Conservation (phyloP, 495 filamentous ascomycete genomes). For the Hypoxylon perforatum region DNA sequence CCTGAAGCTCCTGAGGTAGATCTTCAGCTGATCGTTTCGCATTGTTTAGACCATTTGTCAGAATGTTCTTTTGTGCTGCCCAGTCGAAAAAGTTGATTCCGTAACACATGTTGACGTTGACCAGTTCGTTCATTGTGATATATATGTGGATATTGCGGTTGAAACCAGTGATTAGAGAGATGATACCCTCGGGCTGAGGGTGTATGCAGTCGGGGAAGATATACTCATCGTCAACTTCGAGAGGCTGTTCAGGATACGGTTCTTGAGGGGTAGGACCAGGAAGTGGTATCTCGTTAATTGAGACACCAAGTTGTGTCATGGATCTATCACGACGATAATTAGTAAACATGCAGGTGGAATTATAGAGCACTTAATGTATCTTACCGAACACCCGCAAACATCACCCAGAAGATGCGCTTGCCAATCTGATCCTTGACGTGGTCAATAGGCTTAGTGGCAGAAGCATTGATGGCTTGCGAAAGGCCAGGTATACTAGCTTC, state of each 20-base stretch:
- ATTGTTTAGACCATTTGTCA: slow-evolving; percentile 69
- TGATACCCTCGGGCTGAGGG: slow-evolving; percentile 68
- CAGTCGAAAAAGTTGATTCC: slow-evolving; percentile 77
- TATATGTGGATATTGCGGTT: slow-evolving; percentile 80
- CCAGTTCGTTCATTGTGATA: slow-evolving; percentile 73
- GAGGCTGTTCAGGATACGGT: slow-evolving; percentile 82
- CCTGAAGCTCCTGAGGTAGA: slow-evolving; percentile 69
- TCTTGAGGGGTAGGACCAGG: slow-evolving; percentile 76
- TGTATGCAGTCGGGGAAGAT: slow-evolving; percentile 72
- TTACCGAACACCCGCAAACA: slow-evolving; percentile 72
- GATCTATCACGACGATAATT: slow-evolving; percentile 56
- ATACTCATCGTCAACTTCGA: slow-evolving; percentile 82
- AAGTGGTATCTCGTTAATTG: slow-evolving; percentile 71
- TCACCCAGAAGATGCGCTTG: slow-evolving; percentile 81
- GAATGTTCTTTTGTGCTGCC: slow-evolving; percentile 72
- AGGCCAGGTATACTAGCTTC: slow-evolving; percentile 13
- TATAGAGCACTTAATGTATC: slow-evolving; percentile 22
- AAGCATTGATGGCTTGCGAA: slow-evolving; percentile 22
- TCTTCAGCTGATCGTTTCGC: slow-evolving; percentile 70
- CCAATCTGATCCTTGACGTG: slow-evolving; percentile 81
- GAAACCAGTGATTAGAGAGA: slow-evolving; percentile 77
- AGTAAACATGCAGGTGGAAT: slow-evolving; percentile 18
- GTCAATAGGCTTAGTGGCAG: slow-evolving; percentile 60
- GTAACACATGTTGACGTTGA: slow-evolving; percentile 78
- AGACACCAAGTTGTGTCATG: slow-evolving; percentile 75